phyloP scores from a whole-genome alignment of 371 early-diverging fungal species.

The Saksenaea oblongispora region DNA sequence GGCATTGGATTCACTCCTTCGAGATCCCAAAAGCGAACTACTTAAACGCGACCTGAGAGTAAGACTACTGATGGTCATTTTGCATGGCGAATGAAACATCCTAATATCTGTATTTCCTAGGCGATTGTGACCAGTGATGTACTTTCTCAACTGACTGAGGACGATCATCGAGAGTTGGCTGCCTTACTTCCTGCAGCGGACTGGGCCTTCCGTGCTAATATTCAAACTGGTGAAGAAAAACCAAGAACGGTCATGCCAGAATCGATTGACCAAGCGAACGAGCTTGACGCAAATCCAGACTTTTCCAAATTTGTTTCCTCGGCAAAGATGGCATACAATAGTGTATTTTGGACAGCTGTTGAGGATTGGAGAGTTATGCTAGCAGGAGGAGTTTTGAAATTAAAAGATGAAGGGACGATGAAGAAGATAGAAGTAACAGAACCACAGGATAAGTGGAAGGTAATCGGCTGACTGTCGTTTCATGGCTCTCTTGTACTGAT shows the following conservation, averaged over 20 bases:
- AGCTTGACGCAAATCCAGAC: background rate
- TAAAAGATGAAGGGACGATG: background rate
- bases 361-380: background rate
- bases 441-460: background rate
- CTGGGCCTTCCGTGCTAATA: background rate
- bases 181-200: conserved; percentile 3
- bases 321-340: background rate
- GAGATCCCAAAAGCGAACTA: background rate
- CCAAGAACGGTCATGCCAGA: background rate
- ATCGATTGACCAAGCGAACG: background rate
- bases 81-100: background rate
- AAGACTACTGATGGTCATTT: background rate
- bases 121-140: background rate
- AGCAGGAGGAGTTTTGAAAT: background rate
- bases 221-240: background rate
- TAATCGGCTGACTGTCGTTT: background rate
- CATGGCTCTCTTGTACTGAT: background rate
- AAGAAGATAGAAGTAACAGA: background rate
- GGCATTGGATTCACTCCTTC: background rate
- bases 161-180: background rate
- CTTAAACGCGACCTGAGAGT: background rate
- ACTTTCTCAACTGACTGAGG: background rate
- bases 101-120: background rate
- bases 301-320: background rate
- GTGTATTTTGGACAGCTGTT: background rate